Conservation (phyloP, 805 yeast genomes). For the Dipodascus geniculatus region DNA sequence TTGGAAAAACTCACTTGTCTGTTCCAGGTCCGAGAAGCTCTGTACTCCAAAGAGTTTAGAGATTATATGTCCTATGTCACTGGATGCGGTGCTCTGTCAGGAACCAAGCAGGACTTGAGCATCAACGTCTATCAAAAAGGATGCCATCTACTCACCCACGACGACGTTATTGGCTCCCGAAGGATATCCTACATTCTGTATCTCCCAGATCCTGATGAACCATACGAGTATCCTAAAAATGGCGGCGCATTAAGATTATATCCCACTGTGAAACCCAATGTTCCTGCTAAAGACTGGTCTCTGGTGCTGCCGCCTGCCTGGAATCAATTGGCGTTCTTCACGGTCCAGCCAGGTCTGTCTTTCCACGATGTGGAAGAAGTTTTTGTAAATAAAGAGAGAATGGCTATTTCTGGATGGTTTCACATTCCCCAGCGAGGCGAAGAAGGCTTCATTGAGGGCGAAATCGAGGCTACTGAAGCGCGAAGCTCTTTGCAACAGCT, state of each 20-base stretch:
- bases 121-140: slow-evolving; percentile 85
- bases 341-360: slow-evolving; percentile 90
- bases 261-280: slow-evolving; percentile 79
- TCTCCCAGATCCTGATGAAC: slow-evolving; percentile 80
- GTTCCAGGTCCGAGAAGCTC: slow-evolving; percentile 69
- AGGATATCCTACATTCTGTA: slow-evolving; percentile 87
- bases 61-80: slow-evolving; percentile 67
- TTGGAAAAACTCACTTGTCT: slow-evolving; percentile 61
- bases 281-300: slow-evolving; percentile 69
- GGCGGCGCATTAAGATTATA: slow-evolving; percentile 89
- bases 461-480: slow-evolving; percentile 67
- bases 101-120: slow-evolving; percentile 85
- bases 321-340: slow-evolving; percentile 92
- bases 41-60: slow-evolving; percentile 78
- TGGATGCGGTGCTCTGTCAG: slow-evolving; percentile 80
- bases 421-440: slow-evolving; percentile 95
- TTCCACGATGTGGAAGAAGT: slow-evolving; percentile 99
- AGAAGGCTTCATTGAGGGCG: slow-evolving; percentile 71
- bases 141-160: slow-evolving; percentile 90
- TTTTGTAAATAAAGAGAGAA: slow-evolving; percentile 74
- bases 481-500: slow-evolving; percentile 67
- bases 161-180: slow-evolving; percentile 94
- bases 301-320: slow-evolving; percentile 77
- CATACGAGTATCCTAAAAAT: slow-evolving; percentile 72
- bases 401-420: slow-evolving; percentile 97